phyloP scores from a whole-genome alignment of 78 protist species.

The Cyanophora paradoxa region DNA sequence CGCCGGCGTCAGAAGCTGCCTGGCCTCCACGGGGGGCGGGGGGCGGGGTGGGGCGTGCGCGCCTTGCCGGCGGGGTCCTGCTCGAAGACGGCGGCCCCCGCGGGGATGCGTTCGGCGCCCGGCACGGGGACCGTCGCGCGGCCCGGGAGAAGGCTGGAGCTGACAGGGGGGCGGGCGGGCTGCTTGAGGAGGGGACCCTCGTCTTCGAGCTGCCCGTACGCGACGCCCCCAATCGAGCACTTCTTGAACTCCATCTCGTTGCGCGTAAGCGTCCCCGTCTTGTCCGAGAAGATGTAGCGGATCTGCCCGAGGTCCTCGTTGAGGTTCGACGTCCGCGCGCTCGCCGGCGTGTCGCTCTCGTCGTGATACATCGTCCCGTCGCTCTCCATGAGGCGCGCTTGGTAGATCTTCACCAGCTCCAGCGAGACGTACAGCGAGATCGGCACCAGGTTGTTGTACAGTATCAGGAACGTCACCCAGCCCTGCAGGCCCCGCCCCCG shows the following conservation, averaged over 20 bases:
- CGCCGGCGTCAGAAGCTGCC: too few relatives aligned
- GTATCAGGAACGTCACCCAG: slow-evolving; percentile 67
- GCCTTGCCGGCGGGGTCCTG: too few relatives aligned
- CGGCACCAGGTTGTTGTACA: slow-evolving; percentile 79
- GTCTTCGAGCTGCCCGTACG: too few relatives aligned
- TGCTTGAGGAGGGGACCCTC: too few relatives aligned
- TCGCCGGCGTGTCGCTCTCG: slow-evolving; percentile 44
- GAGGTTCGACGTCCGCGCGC: slow-evolving; percentile 67
- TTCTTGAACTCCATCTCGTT: slow-evolving; percentile 21
- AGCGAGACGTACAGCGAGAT: slow-evolving; percentile 57
- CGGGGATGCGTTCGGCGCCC: too few relatives aligned
- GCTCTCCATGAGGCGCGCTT: slow-evolving; percentile 51
- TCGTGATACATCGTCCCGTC: slow-evolving; percentile 60
- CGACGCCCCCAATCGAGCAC: neutral
- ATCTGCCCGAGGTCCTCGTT: slow-evolving; percentile 83
- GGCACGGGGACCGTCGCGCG: too few relatives aligned
- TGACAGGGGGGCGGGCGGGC: too few relatives aligned
- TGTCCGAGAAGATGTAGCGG: slow-evolving; percentile 17
- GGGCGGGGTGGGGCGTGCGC: too few relatives aligned
- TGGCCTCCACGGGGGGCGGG: too few relatives aligned
- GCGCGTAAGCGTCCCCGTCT: slow-evolving; percentile 17
- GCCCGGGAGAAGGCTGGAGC: too few relatives aligned
- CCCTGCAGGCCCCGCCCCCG: too few relatives aligned
- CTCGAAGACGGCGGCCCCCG: too few relatives aligned
- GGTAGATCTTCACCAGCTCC: slow-evolving; percentile 76